Base-by-base conservation (phyloP, 192 early-diverging fungal species). In the Obelidium mucronatum region DNA sequence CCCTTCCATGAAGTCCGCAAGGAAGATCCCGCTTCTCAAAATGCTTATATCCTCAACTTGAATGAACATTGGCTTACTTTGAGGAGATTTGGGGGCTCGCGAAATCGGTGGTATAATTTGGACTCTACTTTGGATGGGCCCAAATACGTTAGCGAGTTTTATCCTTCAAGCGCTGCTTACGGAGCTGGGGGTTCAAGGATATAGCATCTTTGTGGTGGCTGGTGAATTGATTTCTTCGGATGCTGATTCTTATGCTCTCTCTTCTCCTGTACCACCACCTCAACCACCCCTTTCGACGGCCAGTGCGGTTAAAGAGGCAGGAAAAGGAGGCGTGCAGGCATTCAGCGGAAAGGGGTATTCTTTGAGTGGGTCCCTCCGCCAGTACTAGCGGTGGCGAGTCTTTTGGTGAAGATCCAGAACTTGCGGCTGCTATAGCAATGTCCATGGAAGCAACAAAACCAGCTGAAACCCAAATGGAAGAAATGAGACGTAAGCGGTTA, bases 41-140 rank as follows among this genome's bases (percentile, higher is more conserved):
- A 76, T 3, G 92, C 90, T 0, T 94, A 87, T 54, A 94, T 94
- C 44, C 92, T 92, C 79, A 91, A 94, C 77, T 74, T 94, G 42
- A 74, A 76, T 52, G 74, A 84, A 73, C 81, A 83, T 35, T 86
- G 89, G 89, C 88, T 92, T 65, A 90, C 91, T 4, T 56, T 94
- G 37, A 81, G 93, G 22, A 78, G 85, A 58, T 94, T 94, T 82
- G 89, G 90, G 0, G 77, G 82, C 8, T 84, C 83, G 2, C 75
- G 87, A 5, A 81, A 83, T n/a, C 82, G 92, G 30, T 94, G 91
- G 91, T 93, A 93, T 79, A 94, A 94, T 65, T 78, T 94, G 48
- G 91, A 94, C 73, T 88, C 85, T 2, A 76, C 87, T 35, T 84
- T 81, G 58, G 15, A 70, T 13, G 75, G 60, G 3, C 90, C 92